A percentile compares a stretch with the other conserved stretches of the same genome.
Conservation (phyloP, 1,284 basidiomycete species). For the Microbotryum saponariae region DNA sequence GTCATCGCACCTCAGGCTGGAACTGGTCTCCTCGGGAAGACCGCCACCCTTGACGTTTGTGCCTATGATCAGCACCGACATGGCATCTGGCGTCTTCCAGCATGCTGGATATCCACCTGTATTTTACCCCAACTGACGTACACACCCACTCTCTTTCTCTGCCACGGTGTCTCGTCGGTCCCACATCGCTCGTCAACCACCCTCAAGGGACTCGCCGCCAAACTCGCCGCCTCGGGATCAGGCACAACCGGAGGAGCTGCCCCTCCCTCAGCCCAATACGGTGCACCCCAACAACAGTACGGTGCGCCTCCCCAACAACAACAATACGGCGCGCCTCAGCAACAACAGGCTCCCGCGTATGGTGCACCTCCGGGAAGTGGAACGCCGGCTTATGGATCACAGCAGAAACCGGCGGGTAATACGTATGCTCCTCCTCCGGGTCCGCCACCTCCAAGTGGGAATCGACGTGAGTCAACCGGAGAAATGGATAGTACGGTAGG, state of each 20-base stretch:
- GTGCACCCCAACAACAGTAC: constrained; percentile 8
- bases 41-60: no score
- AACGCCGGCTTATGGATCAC: not conserved
- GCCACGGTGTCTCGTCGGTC: no score
- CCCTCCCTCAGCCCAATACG: constrained; percentile 1
- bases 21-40: no score
- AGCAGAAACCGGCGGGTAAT: not conserved
- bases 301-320: not conserved
- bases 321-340: not conserved
- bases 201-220: constrained; percentile 12
- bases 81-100: no score
- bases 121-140: no score
- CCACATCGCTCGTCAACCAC: not conserved
- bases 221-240: constrained; percentile 9
- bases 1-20: no score
- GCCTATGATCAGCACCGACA: no score
- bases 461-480: no score
- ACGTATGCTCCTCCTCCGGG: not conserved
- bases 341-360: not conserved
- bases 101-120: no score
- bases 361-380: not conserved
- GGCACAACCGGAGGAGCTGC: not conserved
- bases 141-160: no score
- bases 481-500: no score
- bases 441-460: not conserved